Conservation (phyloP, 2,329 filamentous ascomycete species). For the Diaporthe citri region DNA sequence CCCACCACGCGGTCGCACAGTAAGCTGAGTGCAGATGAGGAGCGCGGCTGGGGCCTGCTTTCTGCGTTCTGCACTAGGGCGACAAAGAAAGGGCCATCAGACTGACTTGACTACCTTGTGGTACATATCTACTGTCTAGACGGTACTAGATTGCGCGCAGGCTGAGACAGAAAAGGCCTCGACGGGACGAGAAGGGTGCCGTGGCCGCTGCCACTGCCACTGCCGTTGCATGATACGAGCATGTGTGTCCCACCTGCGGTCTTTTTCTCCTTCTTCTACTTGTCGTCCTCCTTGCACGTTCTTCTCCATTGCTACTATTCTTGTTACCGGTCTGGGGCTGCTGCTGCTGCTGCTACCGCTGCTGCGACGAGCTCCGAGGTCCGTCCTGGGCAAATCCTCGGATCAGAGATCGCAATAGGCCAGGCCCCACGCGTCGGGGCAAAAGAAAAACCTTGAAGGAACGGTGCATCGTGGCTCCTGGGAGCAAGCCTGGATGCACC, state of each 20-base stretch:
- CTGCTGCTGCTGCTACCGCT: slow-evolving; percentile 5
- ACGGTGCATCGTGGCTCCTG: slow-evolving; percentile 30
- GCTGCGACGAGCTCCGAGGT: slow-evolving; percentile 18
- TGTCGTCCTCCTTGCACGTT: neutral
- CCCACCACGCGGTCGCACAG: neutral
- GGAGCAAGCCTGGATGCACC: slow-evolving; percentile 18
- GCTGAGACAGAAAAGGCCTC: slow-evolving; percentile 14
- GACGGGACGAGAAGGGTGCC: neutral
- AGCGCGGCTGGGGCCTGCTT: neutral
- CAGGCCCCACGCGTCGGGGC: slow-evolving; percentile 17
- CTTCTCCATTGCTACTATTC: neutral
- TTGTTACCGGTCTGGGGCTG: slow-evolving; percentile 1
- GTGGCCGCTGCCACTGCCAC: slow-evolving; percentile 6
- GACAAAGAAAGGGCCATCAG: slow-evolving; percentile 4
- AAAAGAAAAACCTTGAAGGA: slow-evolving; percentile 29
- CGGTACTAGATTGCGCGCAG: neutral
- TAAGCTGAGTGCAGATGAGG: slow-evolving; percentile 18
- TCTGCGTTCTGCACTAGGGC: neutral
- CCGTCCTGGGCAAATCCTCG: slow-evolving; percentile 17
- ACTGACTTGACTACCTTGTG: neutral
- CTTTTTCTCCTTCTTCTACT: neutral
- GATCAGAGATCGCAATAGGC: slow-evolving; percentile 1
- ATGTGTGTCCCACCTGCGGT: slow-evolving; percentile 26
- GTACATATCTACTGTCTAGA: neutral
- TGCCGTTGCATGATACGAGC: slow-evolving; percentile 27